Conservation (phyloP, 169 alveolate genomes). For the Neospora caninum region DNA sequence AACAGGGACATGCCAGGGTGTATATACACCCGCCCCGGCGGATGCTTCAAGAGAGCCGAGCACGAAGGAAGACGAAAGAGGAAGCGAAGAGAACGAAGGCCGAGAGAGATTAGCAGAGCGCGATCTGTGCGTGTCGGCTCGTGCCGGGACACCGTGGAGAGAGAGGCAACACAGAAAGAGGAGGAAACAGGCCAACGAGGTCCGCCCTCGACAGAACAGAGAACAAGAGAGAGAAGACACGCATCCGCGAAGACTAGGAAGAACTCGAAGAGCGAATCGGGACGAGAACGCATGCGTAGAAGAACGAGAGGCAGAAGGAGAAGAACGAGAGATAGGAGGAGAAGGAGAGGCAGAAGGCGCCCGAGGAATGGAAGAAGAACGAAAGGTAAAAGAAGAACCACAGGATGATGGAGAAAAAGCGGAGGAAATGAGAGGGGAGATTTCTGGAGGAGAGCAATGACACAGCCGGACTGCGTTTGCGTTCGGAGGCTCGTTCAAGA, state of each 20-base stretch:
- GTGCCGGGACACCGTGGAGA: neutral
- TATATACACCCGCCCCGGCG: neutral
- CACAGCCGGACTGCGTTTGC: too few species aligned
- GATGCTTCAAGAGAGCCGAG: neutral
- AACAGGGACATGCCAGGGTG: neutral
- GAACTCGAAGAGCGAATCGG: neutral
- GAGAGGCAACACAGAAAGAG: neutral
- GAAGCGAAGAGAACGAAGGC: neutral
- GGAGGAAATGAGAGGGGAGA: too few species aligned
- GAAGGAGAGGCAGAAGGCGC: neutral
- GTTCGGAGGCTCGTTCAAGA: too few species aligned
- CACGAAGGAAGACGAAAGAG: constrained; percentile 2
- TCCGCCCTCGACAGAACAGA: neutral
- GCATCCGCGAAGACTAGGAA: too few species aligned
- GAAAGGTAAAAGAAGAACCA: neutral
- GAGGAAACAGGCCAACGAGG: neutral
- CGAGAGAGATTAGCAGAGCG: neutral
- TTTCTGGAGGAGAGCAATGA: too few species aligned
- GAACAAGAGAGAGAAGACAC: neutral
- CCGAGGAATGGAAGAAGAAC: neutral
- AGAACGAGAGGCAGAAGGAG: neutral
- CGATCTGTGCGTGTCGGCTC: too few species aligned
- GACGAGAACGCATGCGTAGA: too few species aligned
- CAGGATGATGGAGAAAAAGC: neutral
- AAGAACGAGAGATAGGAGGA: neutral